Evolutionary conservation across 139 green algal species (phyloP).

Genomic region (Coelastrella sp.): DNA sequence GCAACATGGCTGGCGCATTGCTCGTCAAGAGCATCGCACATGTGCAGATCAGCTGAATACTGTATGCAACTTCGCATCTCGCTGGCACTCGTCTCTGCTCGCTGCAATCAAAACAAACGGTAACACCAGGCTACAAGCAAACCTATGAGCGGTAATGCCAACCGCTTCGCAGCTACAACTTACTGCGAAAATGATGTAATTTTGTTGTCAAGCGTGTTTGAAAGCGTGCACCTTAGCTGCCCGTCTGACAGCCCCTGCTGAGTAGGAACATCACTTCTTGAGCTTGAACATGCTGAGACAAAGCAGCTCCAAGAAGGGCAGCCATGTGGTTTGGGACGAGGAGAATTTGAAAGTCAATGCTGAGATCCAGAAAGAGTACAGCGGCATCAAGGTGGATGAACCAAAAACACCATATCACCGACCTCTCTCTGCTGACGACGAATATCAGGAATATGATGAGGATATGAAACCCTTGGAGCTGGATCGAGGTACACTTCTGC

Average conservation of each 20-base stretch:
- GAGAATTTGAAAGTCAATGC: conserved; percentile 38
- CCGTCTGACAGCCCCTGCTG: not conserved
- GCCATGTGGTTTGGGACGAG: conserved; percentile 44
- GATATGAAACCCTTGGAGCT: conserved; percentile 47
- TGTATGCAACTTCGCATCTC: too few species aligned
- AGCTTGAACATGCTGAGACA: not conserved
- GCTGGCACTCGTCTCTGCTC: too few species aligned
- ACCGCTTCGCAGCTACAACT: too few species aligned
- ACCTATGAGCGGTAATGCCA: too few species aligned
- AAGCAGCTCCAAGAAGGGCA: conserved; percentile 19
- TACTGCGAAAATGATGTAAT: too few species aligned
- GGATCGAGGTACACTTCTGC: not conserved
- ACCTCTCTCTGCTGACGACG: conserved; percentile 7
- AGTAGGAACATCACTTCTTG: not conserved
- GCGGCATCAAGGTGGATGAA: conserved; percentile 6
- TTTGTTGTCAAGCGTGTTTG: too few species aligned
- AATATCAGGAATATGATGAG: conserved; percentile 6
- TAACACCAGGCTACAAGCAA: too few species aligned
- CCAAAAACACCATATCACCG: conserved; percentile 45
- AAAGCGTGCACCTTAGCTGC: not conserved
- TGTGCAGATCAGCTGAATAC: too few species aligned
- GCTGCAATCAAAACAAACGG: too few species aligned
- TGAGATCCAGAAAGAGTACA: conserved; percentile 44
- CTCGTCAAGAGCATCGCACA: too few species aligned
- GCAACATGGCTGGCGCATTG: too few species aligned